A percentile compares a stretch with the other conserved stretches of the same genome.
Evolutionary conservation across 345 rosid genomes (phyloP).

Genomic region (Iberis pinnata): DNA sequence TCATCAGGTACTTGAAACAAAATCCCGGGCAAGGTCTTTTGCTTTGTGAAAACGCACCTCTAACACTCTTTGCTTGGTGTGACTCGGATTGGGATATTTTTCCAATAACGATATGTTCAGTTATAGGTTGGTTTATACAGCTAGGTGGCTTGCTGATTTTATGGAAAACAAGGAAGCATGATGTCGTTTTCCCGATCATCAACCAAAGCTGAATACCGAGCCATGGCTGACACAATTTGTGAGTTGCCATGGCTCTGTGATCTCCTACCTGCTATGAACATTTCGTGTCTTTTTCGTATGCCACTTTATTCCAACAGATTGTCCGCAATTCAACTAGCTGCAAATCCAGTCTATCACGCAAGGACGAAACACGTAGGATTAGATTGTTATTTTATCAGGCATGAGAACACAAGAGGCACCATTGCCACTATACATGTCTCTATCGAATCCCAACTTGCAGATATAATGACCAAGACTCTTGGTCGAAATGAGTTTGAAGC

Average conservation of each 20-base stretch:
- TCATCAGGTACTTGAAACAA: not conserved
- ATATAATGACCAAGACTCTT: too few species aligned
- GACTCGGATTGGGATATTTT: constrained; percentile 14
- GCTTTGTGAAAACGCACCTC: not conserved
- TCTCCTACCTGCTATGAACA: too few species aligned
- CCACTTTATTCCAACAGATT: not conserved
- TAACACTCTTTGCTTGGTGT: not conserved
- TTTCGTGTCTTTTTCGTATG: too few species aligned
- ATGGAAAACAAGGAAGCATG: not conserved
- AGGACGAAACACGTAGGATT: not conserved
- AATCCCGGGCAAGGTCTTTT: not conserved
- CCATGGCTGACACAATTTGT: not conserved
- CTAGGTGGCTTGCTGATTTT: not conserved
- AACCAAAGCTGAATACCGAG: not conserved
- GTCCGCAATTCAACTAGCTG: not conserved
- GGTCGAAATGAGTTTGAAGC: too few species aligned
- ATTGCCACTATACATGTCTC: too few species aligned
- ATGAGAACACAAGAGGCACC: too few species aligned
- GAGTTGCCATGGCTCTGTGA: too few species aligned
- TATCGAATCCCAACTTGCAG: too few species aligned
- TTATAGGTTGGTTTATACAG: not conserved
- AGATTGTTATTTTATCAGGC: too few species aligned
- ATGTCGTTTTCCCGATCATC: not conserved
- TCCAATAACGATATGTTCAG: not conserved
- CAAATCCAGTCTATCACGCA: not conserved